phyloP scores from a whole-genome alignment of 345 rosid species.

The Euphorbia peplus region DNA sequence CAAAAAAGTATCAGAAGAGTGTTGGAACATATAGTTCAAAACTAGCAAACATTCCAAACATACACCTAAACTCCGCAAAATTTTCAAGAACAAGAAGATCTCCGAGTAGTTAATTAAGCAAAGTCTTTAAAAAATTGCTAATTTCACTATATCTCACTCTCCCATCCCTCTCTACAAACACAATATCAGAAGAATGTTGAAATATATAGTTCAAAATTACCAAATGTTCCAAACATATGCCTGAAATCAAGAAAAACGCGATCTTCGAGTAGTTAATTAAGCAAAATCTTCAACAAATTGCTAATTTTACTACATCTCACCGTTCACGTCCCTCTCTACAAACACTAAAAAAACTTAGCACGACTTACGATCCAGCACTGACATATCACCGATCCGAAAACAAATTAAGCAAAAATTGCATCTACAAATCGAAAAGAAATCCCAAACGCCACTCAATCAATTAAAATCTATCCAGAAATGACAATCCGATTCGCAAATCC shows the following conservation, averaged over 20 bases:
- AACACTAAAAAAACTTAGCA: neutral
- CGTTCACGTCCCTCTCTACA: neutral
- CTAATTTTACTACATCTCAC: neutral
- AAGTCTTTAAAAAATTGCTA: neutral
- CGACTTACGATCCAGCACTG: neutral
- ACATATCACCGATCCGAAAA: neutral
- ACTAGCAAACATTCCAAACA: neutral
- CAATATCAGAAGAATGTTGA: neutral
- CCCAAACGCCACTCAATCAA: neutral
- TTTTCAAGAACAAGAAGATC: neutral
- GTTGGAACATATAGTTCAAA: neutral
- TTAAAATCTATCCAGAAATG: neutral
- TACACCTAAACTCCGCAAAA: neutral
- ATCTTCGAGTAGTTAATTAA: neutral
- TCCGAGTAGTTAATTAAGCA: neutral
- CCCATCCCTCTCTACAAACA: neutral
- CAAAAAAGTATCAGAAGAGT: too few species aligned
- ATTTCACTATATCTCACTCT: neutral
- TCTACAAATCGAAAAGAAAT: slow-evolving; percentile 2
- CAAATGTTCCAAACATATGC: neutral
- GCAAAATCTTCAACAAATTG: neutral
- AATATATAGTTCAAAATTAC: neutral
- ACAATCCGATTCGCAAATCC: neutral
- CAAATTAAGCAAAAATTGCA: neutral
- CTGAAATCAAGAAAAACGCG: neutral